Conservation (phyloP, 2,329 filamentous ascomycete species). For the Xylariaceae sp. region DNA sequence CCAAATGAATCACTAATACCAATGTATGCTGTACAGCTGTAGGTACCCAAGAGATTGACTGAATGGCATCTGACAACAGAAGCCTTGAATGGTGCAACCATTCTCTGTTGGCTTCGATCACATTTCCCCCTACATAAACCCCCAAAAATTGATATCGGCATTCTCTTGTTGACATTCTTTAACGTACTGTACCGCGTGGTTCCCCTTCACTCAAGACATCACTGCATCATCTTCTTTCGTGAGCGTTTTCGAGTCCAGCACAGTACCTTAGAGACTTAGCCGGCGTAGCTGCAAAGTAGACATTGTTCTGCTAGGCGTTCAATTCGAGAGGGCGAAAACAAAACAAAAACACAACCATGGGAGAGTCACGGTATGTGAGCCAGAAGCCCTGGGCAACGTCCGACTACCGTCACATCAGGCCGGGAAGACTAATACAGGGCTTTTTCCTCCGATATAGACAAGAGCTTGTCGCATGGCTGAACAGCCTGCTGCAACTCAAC, state of each 20-base stretch:
- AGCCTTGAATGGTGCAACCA: not conserved
- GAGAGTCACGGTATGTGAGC: constrained; percentile 18
- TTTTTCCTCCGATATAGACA: constrained; percentile 56
- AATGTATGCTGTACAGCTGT: no score
- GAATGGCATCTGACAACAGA: not conserved
- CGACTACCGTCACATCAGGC: not conserved
- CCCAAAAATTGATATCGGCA: not conserved
- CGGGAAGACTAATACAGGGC: constrained; percentile 2
- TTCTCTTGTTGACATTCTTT: not conserved
- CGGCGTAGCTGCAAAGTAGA: no score
- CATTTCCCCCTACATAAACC: not conserved
- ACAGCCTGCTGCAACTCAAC: constrained; percentile 96
- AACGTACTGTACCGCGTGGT: not conserved
- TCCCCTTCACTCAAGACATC: no score
- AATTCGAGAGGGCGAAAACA: not conserved
- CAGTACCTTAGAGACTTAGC: no score
- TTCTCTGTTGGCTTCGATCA: not conserved
- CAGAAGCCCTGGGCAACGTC: not conserved
- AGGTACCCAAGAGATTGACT: not conserved
- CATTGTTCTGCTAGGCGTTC: no score
- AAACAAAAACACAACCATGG: constrained; percentile 12
- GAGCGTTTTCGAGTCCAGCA: no score
- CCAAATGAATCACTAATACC: not conserved
- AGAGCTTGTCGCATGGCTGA: constrained; percentile 93
- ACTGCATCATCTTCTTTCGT: no score